phyloP scores from a whole-genome alignment of 106 monocot species.

The Narthecium ossifragum region DNA sequence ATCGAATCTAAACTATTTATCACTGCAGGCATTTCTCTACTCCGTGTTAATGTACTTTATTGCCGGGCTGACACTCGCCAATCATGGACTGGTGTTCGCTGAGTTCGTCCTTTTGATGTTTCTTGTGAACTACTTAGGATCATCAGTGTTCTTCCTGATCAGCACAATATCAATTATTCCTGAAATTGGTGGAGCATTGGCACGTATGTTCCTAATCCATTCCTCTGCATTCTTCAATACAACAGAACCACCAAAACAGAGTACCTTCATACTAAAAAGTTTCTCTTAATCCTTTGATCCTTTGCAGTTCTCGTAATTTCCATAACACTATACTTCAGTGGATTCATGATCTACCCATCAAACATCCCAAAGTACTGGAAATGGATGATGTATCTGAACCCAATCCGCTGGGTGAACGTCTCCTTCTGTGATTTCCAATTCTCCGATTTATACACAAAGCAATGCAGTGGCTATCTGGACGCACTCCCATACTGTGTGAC shows the following conservation, averaged over 20 bases:
- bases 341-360: slow-evolving; percentile 15
- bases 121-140: slow-evolving; percentile 4
- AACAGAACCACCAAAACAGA: too few relatives aligned
- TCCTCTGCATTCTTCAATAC: too few relatives aligned
- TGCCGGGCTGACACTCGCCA: not conserved
- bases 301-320: slow-evolving; percentile 2
- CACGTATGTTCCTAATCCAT: not conserved
- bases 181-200: not conserved
- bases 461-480: not conserved
- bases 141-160: slow-evolving; percentile 7
- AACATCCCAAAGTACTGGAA: slow-evolving; percentile 17
- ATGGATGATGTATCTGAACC: slow-evolving; percentile 13
- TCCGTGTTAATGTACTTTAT: slow-evolving; percentile 1
- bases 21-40: not conserved
- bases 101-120: slow-evolving; percentile 5
- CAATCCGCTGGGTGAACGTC: slow-evolving; percentile 12
- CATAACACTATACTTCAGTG: slow-evolving; percentile 13
- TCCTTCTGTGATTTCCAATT: slow-evolving; percentile 1
- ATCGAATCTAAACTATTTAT: not conserved
- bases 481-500: not conserved
- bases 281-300: not conserved
- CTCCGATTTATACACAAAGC: not conserved
- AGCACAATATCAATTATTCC: slow-evolving; percentile 2
- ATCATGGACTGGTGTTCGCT: not conserved
- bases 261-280: too few relatives aligned